A percentile compares a stretch with the other conserved stretches of the same genome.
phyloP scores from a whole-genome alignment of 257 asterid genomes.

The Solanum verrucosum region DNA sequence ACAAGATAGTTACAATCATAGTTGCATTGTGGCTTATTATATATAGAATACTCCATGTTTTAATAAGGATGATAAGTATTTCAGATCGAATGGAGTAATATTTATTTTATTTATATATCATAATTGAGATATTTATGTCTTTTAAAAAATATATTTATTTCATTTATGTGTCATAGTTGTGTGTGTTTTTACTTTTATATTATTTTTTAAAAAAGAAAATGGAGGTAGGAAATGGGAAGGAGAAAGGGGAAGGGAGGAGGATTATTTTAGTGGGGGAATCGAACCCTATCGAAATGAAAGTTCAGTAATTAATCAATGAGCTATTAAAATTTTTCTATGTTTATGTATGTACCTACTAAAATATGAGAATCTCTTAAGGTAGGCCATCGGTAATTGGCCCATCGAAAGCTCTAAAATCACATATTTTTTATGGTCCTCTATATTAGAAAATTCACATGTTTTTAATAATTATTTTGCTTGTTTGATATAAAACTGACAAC shows the following conservation, averaged over 20 bases:
- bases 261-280: neutral
- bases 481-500: neutral
- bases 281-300: neutral
- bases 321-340: neutral
- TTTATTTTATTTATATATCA: neutral
- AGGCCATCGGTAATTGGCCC: neutral
- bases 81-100: neutral
- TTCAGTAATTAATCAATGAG: neutral
- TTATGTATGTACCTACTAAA: neutral
- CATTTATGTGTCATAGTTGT: neutral
- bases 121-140: neutral
- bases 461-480: neutral
- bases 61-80: no score
- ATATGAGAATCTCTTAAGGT: neutral
- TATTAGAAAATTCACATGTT: rapidly evolving
- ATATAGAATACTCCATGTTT: no score
- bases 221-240: neutral
- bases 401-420: neutral
- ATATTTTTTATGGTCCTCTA: neutral
- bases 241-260: neutral
- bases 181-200: neutral
- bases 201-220: no score
- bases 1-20: no score
- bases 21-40: no score
- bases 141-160: neutral